Conservation (phyloP, 345 rosid genomes). For the Lepidium aucheri region DNA sequence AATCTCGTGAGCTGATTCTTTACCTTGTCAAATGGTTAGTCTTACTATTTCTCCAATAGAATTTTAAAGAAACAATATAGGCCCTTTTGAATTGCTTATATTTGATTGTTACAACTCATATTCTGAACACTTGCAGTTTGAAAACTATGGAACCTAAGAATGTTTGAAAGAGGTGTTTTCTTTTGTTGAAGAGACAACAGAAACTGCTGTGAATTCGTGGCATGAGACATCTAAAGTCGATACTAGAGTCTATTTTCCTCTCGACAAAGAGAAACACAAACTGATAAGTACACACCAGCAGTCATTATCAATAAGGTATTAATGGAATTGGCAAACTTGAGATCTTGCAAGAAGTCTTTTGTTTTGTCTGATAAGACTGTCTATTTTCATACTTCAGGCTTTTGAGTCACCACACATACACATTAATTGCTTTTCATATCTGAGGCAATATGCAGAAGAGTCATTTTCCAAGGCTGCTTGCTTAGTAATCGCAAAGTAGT, state of each 20-base stretch:
- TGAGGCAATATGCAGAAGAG: slow-evolving; percentile 81
- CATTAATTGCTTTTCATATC: slow-evolving; percentile 70
- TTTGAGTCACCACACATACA: slow-evolving; percentile 92
- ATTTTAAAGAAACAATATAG: too few relatives aligned
- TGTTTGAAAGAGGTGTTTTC: slow-evolving; percentile 47
- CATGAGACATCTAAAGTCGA: slow-evolving; percentile 79
- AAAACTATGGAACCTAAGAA: slow-evolving; percentile 55
- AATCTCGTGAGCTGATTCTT: too few relatives aligned
- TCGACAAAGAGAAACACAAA: slow-evolving; percentile 67
- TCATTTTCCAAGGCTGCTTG: slow-evolving; percentile 87
- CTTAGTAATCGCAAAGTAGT: slow-evolving; percentile 67
- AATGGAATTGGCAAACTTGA: neutral
- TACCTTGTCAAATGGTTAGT: slow-evolving; percentile 71
- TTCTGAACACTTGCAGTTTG: slow-evolving; percentile 44
- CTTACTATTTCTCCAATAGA: too few relatives aligned
- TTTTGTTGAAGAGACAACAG: slow-evolving; percentile 73
- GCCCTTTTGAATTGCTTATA: neutral
- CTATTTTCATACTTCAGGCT: slow-evolving; percentile 43
- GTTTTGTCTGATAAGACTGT: neutral
- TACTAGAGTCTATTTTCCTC: slow-evolving; percentile 66
- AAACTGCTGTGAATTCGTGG: slow-evolving; percentile 72
- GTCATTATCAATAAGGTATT: slow-evolving; percentile 87
- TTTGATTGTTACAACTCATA: neutral
- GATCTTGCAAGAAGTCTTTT: neutral
- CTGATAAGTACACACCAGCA: slow-evolving; percentile 69